A percentile compares a stretch with the other conserved stretches of the same genome.
Conservation (phyloP, 2,329 filamentous ascomycete genomes). For the Podosphaera leucotricha region DNA sequence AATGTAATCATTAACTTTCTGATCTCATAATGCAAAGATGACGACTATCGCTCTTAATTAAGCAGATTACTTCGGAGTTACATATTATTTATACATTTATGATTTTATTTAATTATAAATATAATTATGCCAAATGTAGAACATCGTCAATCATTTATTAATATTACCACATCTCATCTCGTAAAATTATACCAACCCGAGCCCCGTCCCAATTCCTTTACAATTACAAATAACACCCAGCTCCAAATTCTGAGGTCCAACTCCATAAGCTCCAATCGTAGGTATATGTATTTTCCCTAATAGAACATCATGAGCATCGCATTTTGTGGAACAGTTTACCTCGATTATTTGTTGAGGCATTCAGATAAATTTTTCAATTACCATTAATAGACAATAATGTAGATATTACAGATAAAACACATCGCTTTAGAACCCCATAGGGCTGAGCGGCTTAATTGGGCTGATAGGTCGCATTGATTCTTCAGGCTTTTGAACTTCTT, state of each 20-base stretch:
- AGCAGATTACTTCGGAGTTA: not conserved
- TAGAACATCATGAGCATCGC: not conserved
- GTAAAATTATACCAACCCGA: not conserved
- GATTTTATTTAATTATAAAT: not conserved
- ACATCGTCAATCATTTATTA: not conserved
- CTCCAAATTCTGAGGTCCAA: not conserved
- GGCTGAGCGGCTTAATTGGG: constrained; percentile 42
- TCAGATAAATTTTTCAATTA: not conserved
- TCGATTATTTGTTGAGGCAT: not conserved
- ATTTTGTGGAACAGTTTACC: not conserved
- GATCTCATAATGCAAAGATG: too few relatives aligned
- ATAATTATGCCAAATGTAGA: not conserved
- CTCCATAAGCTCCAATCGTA: not conserved
- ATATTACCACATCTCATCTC: not conserved
- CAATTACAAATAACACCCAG: not conserved
- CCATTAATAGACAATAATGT: not conserved
- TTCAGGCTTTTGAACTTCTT: not conserved
- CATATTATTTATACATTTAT: not conserved
- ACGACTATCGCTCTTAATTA: too few relatives aligned
- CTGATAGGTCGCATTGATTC: constrained; percentile 25
- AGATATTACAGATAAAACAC: not conserved
- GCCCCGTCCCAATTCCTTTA: not conserved
- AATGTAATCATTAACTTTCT: too few relatives aligned
- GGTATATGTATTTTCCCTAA: not conserved
- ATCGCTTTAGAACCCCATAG: constrained; percentile 25